A percentile compares a stretch with the other conserved stretches of the same genome.
Conservation (phyloP, 2,329 filamentous ascomycete species). For the Paraphaeosphaeria minitans region DNA sequence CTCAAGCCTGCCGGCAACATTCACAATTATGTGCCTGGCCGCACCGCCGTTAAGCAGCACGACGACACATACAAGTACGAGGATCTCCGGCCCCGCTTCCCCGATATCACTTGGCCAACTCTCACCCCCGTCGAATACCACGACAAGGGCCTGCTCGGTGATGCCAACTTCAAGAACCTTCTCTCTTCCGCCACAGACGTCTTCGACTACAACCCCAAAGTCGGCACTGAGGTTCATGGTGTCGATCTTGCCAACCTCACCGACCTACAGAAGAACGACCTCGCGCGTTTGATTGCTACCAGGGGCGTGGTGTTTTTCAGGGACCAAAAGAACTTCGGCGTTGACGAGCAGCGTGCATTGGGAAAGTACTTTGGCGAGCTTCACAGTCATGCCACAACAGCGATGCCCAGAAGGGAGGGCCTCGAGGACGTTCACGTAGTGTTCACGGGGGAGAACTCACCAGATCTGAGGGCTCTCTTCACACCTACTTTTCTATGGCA, state of each 20-base stretch:
- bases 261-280: slow-evolving; percentile 59
- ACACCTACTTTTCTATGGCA: slow-evolving; percentile 62
- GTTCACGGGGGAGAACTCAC: slow-evolving; percentile 58
- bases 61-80: slow-evolving; percentile 57
- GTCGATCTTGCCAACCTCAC: slow-evolving; percentile 57
- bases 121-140: slow-evolving; percentile 56
- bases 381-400: slow-evolving; percentile 62
- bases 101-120: slow-evolving; percentile 58
- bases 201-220: slow-evolving; percentile 63
- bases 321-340: slow-evolving; percentile 58
- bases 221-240: slow-evolving; percentile 60
- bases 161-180: slow-evolving; percentile 60
- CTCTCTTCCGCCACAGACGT: slow-evolving; percentile 59
- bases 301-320: slow-evolving; percentile 65
- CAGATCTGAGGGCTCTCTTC: slow-evolving; percentile 60
- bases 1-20: slow-evolving; percentile 26
- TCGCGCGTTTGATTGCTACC: slow-evolving; percentile 59
- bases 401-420: slow-evolving; percentile 55
- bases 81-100: slow-evolving; percentile 59
- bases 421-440: slow-evolving; percentile 64
- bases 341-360: slow-evolving; percentile 59
- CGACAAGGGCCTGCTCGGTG: slow-evolving; percentile 61
- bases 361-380: slow-evolving; percentile 59
- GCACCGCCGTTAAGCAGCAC: slow-evolving; percentile 52
- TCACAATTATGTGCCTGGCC: slow-evolving; percentile 56